Conservation (phyloP, 495 filamentous ascomycete species). For the Aspergillus heteromorphus region DNA sequence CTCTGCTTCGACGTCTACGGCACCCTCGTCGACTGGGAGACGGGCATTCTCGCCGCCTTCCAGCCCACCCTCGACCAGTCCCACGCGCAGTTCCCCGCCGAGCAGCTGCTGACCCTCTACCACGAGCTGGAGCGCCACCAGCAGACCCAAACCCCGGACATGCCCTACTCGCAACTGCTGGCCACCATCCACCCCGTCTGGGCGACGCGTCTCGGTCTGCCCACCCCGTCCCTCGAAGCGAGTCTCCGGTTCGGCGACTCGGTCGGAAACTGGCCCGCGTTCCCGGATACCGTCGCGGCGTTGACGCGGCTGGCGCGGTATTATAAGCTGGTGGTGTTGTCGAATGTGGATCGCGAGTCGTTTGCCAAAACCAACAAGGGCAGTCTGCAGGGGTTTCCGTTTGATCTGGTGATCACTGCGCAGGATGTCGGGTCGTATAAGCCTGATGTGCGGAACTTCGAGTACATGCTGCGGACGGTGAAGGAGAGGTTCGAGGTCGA, state of each 20-base stretch:
- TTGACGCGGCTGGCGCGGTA: conserved; percentile 48
- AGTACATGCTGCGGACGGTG: conserved; percentile 53
- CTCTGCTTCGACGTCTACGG: conserved; percentile 79
- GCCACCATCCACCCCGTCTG: conserved; percentile 41
- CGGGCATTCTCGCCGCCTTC: conserved; percentile 34
- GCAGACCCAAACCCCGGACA: conserved; percentile 43
- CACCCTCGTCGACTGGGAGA: conserved; percentile 76
- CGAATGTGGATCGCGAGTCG: conserved; percentile 63
- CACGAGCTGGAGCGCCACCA: conserved; percentile 38
- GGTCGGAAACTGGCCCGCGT: conserved; percentile 58
- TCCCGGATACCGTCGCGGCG: conserved; percentile 58
- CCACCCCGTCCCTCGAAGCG: conserved; percentile 24
- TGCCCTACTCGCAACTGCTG: conserved; percentile 56
- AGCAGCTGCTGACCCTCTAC: conserved; percentile 35
- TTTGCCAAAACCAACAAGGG: conserved; percentile 50
- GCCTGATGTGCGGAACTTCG: conserved; percentile 61
- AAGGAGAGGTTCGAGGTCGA: conserved; percentile 50
- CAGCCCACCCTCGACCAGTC: conserved; percentile 37
- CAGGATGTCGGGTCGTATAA: conserved; percentile 74
- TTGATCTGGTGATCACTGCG: conserved; percentile 69
- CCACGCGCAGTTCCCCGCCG: conserved; percentile 30
- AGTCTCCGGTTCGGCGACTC: conserved; percentile 43
- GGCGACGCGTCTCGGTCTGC: conserved; percentile 35
- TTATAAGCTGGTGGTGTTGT: conserved; percentile 67
- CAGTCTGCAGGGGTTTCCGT: conserved; percentile 44